These are phyloP conservation scores for Ogataea zsoltii DNA, from an alignment of 805 yeast species.

Conservation along the genomic window DNA sequence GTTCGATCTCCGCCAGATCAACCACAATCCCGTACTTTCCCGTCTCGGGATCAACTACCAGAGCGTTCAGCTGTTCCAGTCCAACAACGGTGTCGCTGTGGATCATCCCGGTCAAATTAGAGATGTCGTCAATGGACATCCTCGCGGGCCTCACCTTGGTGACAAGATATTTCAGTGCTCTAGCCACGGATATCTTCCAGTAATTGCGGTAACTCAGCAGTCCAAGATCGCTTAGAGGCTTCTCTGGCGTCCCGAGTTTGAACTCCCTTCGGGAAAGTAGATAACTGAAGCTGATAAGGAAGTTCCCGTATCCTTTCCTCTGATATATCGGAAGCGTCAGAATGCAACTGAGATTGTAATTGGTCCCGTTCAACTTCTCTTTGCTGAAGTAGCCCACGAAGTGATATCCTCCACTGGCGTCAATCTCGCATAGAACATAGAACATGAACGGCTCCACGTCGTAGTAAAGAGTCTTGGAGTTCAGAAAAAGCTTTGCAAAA, in stretches of 20 bases:
- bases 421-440: constrained; percentile 76
- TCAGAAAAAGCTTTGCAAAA: constrained; percentile 82
- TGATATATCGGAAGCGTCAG: constrained; percentile 87
- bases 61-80: constrained; percentile 69
- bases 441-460: constrained; percentile 96
- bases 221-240: constrained; percentile 88
- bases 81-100: constrained; percentile 86
- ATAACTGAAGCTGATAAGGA: constrained; percentile 88
- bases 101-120: constrained; percentile 80
- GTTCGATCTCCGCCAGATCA: constrained; percentile 44
- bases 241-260: constrained; percentile 90
- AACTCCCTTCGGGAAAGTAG: constrained; percentile 71
- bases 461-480: constrained; percentile 88
- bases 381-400: constrained; percentile 95
- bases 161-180: constrained; percentile 35
- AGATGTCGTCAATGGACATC: constrained; percentile 59
- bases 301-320: constrained; percentile 84
- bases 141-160: constrained; percentile 2
- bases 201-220: constrained; percentile 80
- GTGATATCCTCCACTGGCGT: constrained; percentile 51
- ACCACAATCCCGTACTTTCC: constrained; percentile 55
- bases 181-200: constrained; percentile 74
- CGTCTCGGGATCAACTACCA: constrained; percentile 48
- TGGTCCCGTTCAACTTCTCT: constrained; percentile 72
- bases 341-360: constrained; percentile 87